Base-by-base conservation (phyloP, 768 basidiomycete genomes). In the Lentinula guzmanii region DNA sequence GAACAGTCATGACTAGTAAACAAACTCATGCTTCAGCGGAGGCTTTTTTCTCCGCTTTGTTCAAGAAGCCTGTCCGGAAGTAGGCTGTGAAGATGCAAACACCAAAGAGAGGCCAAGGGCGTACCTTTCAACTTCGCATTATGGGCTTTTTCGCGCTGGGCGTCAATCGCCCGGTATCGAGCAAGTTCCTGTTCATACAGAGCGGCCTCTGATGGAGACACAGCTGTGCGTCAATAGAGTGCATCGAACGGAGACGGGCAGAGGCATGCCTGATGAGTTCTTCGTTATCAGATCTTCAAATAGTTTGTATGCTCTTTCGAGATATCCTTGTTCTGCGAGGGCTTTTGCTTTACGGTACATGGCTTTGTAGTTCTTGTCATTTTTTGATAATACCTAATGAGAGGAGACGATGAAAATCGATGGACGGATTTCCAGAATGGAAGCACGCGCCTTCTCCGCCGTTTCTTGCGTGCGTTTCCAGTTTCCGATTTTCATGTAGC, bases 291-390 rank as follows among this genome's bases (percentile, higher is more conserved):
- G 71, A 28, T 90, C 88, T 54, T 82, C 75, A 31, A 93, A 76
- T 43, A 86, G 78, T 64, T 78, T 82, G 62, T 86, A 79, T 1
- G 91, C 86, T 67, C 86, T 89, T 64, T 92, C 90, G 63, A 85
- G 86, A 68, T 77, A 91, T 1, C 92, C 91, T 63, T 81, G 80
- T 68, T 93, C 90, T 31, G 86, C 87, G 10, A 89, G 72, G 0
- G 88, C 91, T 71, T 91, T 92, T 18, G 82, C 91, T 70, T 93
- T 93, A 37, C 92, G 80, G 74, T 89, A 92, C 71, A 86, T 76
- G 0, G 88, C 91, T 69, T 93, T 94, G 70, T 79, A 83, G 69
- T 93, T 93, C 64, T 82, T 75, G 45, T 83, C 82, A 70, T 93
- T 92, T 72, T 87, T 89, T 35, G 79, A 77, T 7, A 94, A 77